Base-by-base conservation (phyloP, 1,284 basidiomycete genomes). In the Tylopilus sp. region DNA sequence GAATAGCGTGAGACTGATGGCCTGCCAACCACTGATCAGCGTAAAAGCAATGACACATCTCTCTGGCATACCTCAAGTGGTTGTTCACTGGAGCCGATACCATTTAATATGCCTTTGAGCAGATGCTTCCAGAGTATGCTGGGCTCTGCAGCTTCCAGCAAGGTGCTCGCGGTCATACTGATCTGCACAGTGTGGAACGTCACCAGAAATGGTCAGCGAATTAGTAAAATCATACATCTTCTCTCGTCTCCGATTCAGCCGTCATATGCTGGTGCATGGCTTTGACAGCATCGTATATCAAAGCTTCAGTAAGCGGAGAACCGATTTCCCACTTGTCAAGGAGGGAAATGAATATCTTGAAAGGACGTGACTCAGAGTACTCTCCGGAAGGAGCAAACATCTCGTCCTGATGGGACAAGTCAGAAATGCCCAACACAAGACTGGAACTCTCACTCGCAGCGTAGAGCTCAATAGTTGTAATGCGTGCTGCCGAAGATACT, bases 281-380 rank as follows among this genome's bases (percentile, higher is more conserved):
- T 45, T 77, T 81, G 62, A 96, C 84, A 0, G 88, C 78, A 55
- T 97, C 90, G 49, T 92, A 81, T 4, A 91, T 81, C 30, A 97
- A 71, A 1, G 74, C 75, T 39, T 90, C 82, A 0, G 93, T 95
- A 23, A 99, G 69, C 0, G 81, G 77, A 16, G 82, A 81, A 0
- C 96, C 96, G 44, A 99, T 86, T 68, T 97, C 94, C 89, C 92
- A 97, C 67, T 97, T 97, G 69, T 99, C 97, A 54, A 98, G 73
- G 15, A 99, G 69, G 1, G 94, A 95, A 25, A 98, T 84, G 66
- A 97, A 96, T 40, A 98, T 89, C 68, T 95, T 95, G 77, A 93
- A 98, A 0, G 97, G 92, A 15, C 89, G 81, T 1, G 87, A 83
- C 53, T 89, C 86, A 0, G 84, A 75, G 52, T 86, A 83, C 51